A percentile compares a stretch with the other conserved stretches of the same genome.
These are phyloP conservation scores for Tympanopsis confertula DNA, from an alignment of 2,329 filamentous ascomycete species.

Conservation along the genomic window DNA sequence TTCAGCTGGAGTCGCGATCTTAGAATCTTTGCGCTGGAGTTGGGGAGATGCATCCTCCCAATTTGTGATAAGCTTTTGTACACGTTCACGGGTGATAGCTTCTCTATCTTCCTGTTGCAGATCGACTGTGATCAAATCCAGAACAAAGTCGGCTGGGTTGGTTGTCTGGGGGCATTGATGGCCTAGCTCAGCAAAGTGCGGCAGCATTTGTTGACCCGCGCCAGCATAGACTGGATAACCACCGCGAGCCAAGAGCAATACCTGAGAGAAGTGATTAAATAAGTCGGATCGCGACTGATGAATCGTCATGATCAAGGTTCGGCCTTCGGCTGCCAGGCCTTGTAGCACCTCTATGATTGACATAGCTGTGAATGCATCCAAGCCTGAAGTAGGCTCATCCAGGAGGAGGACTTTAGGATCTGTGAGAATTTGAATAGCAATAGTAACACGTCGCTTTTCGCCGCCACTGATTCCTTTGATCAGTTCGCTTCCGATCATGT, in stretches of 20 bases:
- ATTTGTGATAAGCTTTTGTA: constrained; percentile 44
- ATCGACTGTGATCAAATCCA: constrained; percentile 68
- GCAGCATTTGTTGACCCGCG: constrained; percentile 47
- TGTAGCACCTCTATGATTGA: constrained; percentile 67
- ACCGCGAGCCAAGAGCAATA: constrained; percentile 59
- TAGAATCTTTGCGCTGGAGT: too few species aligned
- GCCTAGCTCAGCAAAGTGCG: constrained; percentile 48
- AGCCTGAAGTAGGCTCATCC: constrained; percentile 65
- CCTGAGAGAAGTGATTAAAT: constrained; percentile 60
- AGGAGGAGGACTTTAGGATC: constrained; percentile 63
- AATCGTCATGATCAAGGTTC: constrained; percentile 64
- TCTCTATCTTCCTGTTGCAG: constrained; percentile 55
- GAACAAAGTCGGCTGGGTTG: constrained; percentile 67
- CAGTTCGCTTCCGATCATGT: constrained; percentile 59
- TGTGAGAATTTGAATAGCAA: constrained; percentile 67
- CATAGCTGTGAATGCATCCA: constrained; percentile 67
- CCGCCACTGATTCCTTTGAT: constrained; percentile 72
- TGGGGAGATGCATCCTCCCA: constrained; percentile 32
- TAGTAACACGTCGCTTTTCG: constrained; percentile 67
- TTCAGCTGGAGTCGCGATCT: constrained; percentile 61
- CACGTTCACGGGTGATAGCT: constrained; percentile 47
- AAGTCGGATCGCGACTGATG: constrained; percentile 67
- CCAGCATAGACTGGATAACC: constrained; percentile 61
- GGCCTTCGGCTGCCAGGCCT: constrained; percentile 59
- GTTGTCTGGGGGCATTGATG: constrained; percentile 56